phyloP scores from a whole-genome alignment of 169 alveolate genomes.

The Pseudocohnilembus persalinus region DNA sequence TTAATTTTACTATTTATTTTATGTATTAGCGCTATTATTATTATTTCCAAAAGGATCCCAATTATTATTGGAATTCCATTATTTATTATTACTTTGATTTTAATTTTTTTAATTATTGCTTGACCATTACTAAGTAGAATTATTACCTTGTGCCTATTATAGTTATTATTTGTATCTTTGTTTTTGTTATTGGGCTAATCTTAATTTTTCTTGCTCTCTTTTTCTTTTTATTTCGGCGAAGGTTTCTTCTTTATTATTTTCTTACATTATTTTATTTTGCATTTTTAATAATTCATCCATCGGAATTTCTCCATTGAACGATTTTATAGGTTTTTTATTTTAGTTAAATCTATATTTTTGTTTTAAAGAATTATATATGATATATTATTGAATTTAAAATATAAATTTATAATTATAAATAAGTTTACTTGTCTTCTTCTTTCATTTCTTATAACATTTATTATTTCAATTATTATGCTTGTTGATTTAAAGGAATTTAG shows the following conservation, averaged over 20 bases:
- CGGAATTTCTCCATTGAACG: conserved; percentile 22
- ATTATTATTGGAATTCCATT: not conserved
- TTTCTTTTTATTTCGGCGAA: not conserved
- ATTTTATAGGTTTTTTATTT: not conserved
- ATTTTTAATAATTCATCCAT: conserved; percentile 11
- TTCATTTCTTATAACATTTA: not conserved
- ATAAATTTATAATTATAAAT: not conserved
- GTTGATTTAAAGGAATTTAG: not conserved
- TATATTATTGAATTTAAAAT: not conserved
- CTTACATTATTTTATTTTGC: conserved; percentile 10
- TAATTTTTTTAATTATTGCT: too few relatives aligned
- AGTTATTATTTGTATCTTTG: not conserved
- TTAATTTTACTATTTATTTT: too few relatives aligned
- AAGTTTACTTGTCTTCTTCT: not conserved
- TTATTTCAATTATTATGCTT: not conserved
- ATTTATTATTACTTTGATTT: too few relatives aligned
- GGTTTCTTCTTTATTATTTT: not conserved
- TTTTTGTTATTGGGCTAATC: not conserved
- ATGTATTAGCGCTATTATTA: not conserved
- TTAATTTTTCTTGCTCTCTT: not conserved
- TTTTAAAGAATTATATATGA: not conserved
- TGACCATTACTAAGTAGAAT: not conserved
- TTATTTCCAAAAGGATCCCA: not conserved
- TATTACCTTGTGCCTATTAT: too few relatives aligned
- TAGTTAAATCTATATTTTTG: not conserved